Percentiles rank a stretch among this genome's conserved stretches.
Evolutionary conservation across 2,329 filamentous ascomycete genomes (phyloP).

Genomic region (Fulvia fulva): DNA sequence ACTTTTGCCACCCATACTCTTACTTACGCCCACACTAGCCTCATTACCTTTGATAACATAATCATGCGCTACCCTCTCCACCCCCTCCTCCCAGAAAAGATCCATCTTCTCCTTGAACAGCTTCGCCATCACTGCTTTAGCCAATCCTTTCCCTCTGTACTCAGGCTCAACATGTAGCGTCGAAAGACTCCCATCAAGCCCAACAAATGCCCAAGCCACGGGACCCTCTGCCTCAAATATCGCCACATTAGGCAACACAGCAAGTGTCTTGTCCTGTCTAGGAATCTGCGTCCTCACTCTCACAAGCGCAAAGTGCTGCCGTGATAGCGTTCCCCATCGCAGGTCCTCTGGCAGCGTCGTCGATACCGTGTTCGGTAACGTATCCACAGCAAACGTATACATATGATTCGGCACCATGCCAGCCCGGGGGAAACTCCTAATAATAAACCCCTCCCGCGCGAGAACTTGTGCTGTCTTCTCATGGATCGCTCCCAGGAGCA

Average conservation of each 20-base stretch:
- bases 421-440: slow-evolving; percentile 13
- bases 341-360: slow-evolving; percentile 46
- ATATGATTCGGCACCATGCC: slow-evolving; percentile 23
- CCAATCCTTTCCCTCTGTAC: slow-evolving; percentile 60
- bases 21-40: slow-evolving; percentile 60
- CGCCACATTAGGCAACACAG: slow-evolving; percentile 38
- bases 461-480: slow-evolving; percentile 23
- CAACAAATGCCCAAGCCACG: slow-evolving; percentile 63
- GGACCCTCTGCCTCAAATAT: slow-evolving; percentile 42
- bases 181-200: slow-evolving; percentile 58
- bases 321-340: slow-evolving; percentile 52
- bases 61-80: slow-evolving; percentile 55
- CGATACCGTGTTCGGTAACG: background rate
- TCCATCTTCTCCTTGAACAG: slow-evolving; percentile 52
- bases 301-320: slow-evolving; percentile 56
- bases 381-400: slow-evolving; percentile 26
- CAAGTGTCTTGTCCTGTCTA: slow-evolving; percentile 47
- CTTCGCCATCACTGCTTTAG: slow-evolving; percentile 57
- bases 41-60: slow-evolving; percentile 61
- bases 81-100: slow-evolving; percentile 33
- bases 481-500: slow-evolving; percentile 33
- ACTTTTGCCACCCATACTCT: slow-evolving; percentile 55
- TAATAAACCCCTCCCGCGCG: slow-evolving; percentile 21
- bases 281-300: slow-evolving; percentile 54
- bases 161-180: slow-evolving; percentile 58